These are phyloP conservation scores for Auricularia heimuer DNA, from an alignment of 768 basidiomycete genomes.

Conservation along the genomic window DNA sequence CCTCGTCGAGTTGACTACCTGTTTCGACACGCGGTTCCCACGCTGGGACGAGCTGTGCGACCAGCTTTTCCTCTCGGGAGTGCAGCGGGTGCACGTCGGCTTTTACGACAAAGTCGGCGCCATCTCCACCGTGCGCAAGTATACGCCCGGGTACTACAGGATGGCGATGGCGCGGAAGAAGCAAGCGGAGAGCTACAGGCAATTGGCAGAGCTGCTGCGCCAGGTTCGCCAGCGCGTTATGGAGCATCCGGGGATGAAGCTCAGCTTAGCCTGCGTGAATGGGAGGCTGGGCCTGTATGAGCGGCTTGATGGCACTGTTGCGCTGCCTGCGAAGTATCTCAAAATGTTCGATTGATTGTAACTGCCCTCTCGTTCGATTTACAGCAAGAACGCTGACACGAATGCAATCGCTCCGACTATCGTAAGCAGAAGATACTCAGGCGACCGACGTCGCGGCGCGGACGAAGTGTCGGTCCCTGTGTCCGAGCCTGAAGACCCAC, in stretches of 20 bases:
- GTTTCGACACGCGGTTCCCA: neutral
- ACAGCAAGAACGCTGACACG: no score
- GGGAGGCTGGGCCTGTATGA: neutral
- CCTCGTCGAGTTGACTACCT: neutral
- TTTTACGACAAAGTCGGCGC: neutral
- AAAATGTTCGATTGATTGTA: no score
- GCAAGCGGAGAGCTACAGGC: neutral
- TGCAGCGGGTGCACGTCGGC: neutral
- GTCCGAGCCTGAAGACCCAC: neutral
- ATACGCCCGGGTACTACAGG: neutral
- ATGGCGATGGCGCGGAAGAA: neutral
- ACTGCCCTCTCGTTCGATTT: no score
- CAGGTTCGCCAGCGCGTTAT: neutral
- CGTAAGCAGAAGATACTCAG: no score
- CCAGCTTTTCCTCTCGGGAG: neutral
- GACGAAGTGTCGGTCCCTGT: no score
- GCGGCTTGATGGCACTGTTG: neutral
- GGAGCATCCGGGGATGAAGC: neutral
- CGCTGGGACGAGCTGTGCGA: neutral
- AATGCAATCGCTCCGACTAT: no score
- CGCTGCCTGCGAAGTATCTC: neutral
- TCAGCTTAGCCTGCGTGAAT: neutral
- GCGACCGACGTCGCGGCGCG: no score
- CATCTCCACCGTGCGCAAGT: neutral
- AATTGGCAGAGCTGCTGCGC: neutral